Base-by-base conservation (phyloP, 2,329 filamentous ascomycete species). In the Chalaropsis ovoidea region DNA sequence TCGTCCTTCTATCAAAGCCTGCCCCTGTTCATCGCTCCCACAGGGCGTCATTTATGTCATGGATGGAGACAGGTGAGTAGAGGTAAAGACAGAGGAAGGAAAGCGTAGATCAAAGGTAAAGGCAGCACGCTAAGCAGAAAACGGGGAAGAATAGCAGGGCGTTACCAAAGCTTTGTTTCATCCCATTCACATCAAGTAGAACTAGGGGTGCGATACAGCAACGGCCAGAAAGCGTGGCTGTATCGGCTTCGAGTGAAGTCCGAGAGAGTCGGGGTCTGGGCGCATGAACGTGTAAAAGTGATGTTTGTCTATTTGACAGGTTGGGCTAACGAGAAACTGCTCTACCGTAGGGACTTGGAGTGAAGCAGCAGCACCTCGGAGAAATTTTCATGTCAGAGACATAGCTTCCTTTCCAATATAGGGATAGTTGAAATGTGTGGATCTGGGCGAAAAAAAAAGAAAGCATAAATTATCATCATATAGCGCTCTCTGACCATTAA, bases 91-190 rank as follows among this genome's bases (percentile, higher is more conserved):
- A 6, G 3, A 19, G n/a, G 27, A 58, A 35, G 24, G 8, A 58
- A 35, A 35, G 15, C 3, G 54, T 19, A 58, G 54, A 58, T 58
- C 54, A 58, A 31, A 35, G 10, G 54, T 1, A 31, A 31, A 27
- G 15, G 8, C 54, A 58, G 15, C 5, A 6, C 31, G 27, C 54
- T 39, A 39, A 22, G 31, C 54, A 58, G 8, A 35, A 56, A 39
- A n/a, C 39, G 13, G 27, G 17, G 17, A 39, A 58, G 35, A n/a
- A 35, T 17, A n/a, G 17, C 27, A 35, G 10, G 15, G 13, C 54
- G 19, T 27, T 31, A 58, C 24, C 27, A 58, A 58, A 39, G 43
- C 54, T 58, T 39, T 35, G 54, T 58, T 58, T 58, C 54, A 58
- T 24, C 27, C 4, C 54, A 58, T 35, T 39, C 5, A 39, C 3